These are phyloP conservation scores for Oryza meyeriana DNA, from an alignment of 176 grass and related monocot genomes.

Conservation along the genomic window DNA sequence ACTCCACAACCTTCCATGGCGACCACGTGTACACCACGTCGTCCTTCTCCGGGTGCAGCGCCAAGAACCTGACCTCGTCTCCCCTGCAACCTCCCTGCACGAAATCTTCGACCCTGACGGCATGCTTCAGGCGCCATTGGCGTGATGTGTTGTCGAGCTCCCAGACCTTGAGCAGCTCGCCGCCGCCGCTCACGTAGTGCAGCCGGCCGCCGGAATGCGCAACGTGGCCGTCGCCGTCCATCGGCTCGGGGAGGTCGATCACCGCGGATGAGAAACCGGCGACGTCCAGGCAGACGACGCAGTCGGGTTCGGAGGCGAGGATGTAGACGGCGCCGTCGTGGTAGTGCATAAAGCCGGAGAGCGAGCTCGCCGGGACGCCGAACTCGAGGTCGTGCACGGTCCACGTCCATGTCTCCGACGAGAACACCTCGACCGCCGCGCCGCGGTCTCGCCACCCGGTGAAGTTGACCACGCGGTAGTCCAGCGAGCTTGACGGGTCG, in stretches of 20 bases:
- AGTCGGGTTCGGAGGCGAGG: slow-evolving; percentile 36
- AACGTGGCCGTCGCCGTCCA: slow-evolving; percentile 19
- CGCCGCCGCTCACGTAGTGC: slow-evolving; percentile 39
- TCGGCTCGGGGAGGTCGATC: slow-evolving; percentile 39
- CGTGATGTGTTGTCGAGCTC: not conserved
- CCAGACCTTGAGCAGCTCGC: slow-evolving; percentile 47
- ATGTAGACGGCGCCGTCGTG: slow-evolving; percentile 42
- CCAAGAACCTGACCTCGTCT: slow-evolving; percentile 42
- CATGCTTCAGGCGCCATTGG: slow-evolving; percentile 42
- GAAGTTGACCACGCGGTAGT: slow-evolving; percentile 61
- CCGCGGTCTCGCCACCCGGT: slow-evolving; percentile 33
- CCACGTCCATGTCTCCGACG: slow-evolving; percentile 48
- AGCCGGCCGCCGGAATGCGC: slow-evolving; percentile 40
- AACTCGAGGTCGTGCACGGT: slow-evolving; percentile 20
- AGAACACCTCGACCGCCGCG: slow-evolving; percentile 57
- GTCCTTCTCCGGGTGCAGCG: slow-evolving; percentile 58
- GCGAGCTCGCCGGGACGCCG: slow-evolving; percentile 26
- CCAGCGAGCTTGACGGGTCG: slow-evolving; percentile 24
- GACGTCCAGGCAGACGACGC: slow-evolving; percentile 40
- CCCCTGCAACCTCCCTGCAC: not conserved
- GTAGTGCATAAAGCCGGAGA: slow-evolving; percentile 46
- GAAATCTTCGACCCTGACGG: slow-evolving; percentile 11
- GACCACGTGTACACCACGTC: slow-evolving; percentile 49
- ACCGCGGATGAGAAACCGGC: not conserved
- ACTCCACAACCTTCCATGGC: slow-evolving; percentile 42